phyloP scores from a whole-genome alignment of 495 filamentous ascomycete genomes.

The Penicillium fimorum region DNA sequence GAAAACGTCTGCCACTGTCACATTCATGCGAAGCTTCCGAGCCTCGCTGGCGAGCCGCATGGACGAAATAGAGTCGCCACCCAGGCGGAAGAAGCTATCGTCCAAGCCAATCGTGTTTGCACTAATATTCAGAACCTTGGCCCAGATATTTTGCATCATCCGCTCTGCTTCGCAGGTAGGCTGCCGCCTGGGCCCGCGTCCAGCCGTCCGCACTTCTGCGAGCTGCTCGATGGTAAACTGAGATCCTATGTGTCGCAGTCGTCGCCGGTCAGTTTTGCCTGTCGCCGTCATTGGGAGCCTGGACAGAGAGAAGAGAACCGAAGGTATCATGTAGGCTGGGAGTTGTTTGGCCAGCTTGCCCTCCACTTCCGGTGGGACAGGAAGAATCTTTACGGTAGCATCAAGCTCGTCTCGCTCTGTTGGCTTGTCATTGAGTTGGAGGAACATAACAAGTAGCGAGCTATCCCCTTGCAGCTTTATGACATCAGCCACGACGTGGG shows the following conservation, averaged over 20 bases:
- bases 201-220: background rate
- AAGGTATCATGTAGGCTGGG: constrained; percentile 45
- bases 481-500: constrained; percentile 10
- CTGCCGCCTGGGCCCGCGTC: no score
- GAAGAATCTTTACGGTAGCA: no score
- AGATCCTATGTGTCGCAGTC: constrained; percentile 12
- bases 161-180: no score
- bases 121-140: background rate
- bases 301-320: constrained; percentile 29
- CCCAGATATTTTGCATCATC: background rate
- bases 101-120: no score
- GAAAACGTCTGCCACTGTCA: background rate
- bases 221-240: background rate
- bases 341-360: constrained; percentile 7
- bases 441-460: no score
- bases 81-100: constrained; percentile 2
- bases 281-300: constrained; percentile 34
- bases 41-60: background rate
- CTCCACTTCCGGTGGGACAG: no score
- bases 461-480: constrained; percentile 4
- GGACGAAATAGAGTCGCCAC: background rate
- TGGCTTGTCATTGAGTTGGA: no score
- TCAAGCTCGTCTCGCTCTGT: no score
- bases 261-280: constrained; percentile 37
- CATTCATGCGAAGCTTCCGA: background rate